phyloP scores from a whole-genome alignment of 495 filamentous ascomycete genomes.

The Penicillium psychrofluorescens region DNA sequence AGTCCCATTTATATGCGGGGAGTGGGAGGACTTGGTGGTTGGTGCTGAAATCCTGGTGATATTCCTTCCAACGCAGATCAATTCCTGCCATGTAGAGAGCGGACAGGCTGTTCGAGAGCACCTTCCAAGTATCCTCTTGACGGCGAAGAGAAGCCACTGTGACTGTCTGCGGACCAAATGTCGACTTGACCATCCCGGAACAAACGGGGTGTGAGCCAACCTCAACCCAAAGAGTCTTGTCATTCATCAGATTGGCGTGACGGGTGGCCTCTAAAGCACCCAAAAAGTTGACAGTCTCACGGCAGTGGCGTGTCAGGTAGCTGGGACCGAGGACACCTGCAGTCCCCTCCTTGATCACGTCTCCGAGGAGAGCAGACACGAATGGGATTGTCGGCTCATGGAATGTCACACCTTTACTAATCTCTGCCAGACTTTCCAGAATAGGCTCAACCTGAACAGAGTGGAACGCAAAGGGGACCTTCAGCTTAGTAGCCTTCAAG shows the following conservation, averaged over 20 bases:
- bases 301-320: conserved; percentile 61
- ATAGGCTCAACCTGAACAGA: conserved; percentile 75
- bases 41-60: conserved; percentile 60
- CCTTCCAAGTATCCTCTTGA: conserved; percentile 55
- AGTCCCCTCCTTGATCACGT: conserved; percentile 46
- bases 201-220: conserved; percentile 65
- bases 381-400: conserved; percentile 56
- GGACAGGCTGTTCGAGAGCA: conserved; percentile 50
- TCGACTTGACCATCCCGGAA: conserved; percentile 61
- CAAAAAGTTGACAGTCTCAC: conserved; percentile 69
- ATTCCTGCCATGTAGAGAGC: conserved; percentile 58
- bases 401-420: conserved; percentile 54
- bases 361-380: conserved; percentile 61
- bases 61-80: conserved; percentile 70
- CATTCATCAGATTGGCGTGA: conserved; percentile 35
- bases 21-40: conserved; percentile 57
- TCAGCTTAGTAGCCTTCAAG: conserved; percentile 62
- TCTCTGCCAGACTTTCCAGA: conserved; percentile 54
- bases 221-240: conserved; percentile 49
- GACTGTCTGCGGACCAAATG: conserved; percentile 49
- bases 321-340: conserved; percentile 41
- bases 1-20: conserved; percentile 70
- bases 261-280: conserved; percentile 51
- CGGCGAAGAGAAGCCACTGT: conserved; percentile 54
- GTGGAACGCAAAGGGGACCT: conserved; percentile 76